A percentile compares a stretch with the other conserved stretches of the same genome.
phyloP scores from a whole-genome alignment of 148 eudicot species.

The Spergularia bocconei region DNA sequence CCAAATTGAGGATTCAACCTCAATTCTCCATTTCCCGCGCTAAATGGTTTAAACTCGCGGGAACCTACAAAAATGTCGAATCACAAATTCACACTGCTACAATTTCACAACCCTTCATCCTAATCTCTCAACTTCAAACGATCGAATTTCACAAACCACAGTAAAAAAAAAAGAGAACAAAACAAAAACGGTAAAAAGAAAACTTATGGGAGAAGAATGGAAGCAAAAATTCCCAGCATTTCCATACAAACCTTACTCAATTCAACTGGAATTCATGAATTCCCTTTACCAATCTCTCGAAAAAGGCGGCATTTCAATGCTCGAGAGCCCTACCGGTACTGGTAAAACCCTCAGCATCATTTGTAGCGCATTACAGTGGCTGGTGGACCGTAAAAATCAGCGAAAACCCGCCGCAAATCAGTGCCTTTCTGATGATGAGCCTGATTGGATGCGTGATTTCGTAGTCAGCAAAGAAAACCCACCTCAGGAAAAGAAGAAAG shows the following conservation, averaged over 20 bases:
- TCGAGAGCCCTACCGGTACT: conserved; percentile 98
- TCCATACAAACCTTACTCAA: conserved; percentile 86
- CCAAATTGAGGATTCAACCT: neutral
- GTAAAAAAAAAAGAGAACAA: neutral
- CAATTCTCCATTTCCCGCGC: conserved; percentile 2
- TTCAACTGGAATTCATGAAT: conserved; percentile 86
- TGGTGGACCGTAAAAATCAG: conserved; percentile 50
- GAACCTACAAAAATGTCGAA: conserved; percentile 8
- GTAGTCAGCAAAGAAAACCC: conserved; percentile 42
- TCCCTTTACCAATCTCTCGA: conserved; percentile 71
- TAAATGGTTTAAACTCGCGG: neutral
- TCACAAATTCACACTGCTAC: neutral
- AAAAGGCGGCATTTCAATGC: conserved; percentile 89
- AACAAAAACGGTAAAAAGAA: neutral
- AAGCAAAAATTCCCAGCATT: conserved; percentile 68
- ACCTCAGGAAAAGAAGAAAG: conserved; percentile 36
- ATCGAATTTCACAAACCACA: neutral
- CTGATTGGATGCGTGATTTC: conserved; percentile 82
- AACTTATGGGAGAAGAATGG: conserved; percentile 33
- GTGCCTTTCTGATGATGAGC: conserved; percentile 62
- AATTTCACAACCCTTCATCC: neutral
- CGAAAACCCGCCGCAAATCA: conserved; percentile 4
- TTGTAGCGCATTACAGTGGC: conserved; percentile 94
- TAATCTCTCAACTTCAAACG: neutral
- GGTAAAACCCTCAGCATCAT: conserved; percentile 95